Percentiles rank a stretch among this genome's conserved stretches.
phyloP scores from a whole-genome alignment of 208 protist genomes.

The Trypanosoma platydactyli region DNA sequence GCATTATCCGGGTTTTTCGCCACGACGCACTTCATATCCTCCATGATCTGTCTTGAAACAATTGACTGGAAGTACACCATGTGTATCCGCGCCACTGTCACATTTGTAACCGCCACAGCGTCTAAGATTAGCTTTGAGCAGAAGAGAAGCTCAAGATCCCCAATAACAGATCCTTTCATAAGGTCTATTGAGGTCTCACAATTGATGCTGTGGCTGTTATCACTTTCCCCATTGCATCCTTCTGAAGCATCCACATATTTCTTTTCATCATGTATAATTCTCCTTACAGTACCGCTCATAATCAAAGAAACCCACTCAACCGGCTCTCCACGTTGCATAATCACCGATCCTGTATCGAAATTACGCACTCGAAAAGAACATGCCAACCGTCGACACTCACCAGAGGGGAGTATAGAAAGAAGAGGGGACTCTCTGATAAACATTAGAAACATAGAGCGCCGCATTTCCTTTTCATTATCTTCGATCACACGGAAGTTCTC shows the following conservation, averaged over 20 bases:
- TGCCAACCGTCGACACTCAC: conserved; percentile 50
- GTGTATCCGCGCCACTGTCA: conserved; percentile 16
- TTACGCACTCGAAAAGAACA: conserved; percentile 54
- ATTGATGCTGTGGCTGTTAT: background rate
- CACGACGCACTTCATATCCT: conserved; percentile 9
- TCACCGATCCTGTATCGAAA: conserved; percentile 38
- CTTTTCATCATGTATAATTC: conserved; percentile 1
- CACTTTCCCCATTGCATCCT: background rate
- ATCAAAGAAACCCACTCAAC: conserved; percentile 86
- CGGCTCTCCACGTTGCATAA: conserved; percentile 42
- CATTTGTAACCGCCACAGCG: conserved; percentile 11
- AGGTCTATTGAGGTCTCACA: background rate
- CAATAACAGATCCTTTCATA: conserved; percentile 6
- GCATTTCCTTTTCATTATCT: conserved; percentile 46
- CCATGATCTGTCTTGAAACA: background rate
- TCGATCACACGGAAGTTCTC: conserved; percentile 52
- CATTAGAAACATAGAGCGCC: conserved; percentile 52
- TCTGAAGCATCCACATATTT: too few relatives aligned
- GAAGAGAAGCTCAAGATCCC: conserved; percentile 26
- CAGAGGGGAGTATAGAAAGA: conserved; percentile 41
- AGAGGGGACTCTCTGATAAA: conserved; percentile 51
- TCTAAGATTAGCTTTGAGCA: conserved; percentile 7
- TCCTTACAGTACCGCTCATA: conserved; percentile 57
- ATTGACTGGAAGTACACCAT: conserved; percentile 11
- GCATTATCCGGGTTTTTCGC: background rate